Percentiles rank a stretch among this genome's conserved stretches.
Evolutionary conservation across 1,284 basidiomycete species (phyloP).

Genomic region (Ganoderma lucidum): DNA sequence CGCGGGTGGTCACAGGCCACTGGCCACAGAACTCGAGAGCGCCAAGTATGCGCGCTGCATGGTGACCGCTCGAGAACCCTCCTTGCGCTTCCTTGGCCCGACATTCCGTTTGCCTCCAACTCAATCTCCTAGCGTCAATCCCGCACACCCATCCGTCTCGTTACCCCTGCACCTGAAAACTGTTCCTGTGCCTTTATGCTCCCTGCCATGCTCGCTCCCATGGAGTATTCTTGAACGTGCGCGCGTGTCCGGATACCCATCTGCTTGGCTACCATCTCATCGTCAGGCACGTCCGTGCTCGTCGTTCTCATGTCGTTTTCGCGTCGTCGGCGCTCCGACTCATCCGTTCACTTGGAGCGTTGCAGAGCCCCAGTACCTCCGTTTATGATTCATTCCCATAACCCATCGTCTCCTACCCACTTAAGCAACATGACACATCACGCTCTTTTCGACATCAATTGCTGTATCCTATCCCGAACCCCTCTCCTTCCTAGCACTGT

Average conservation of each 20-base stretch:
- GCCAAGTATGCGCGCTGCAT: slow-evolving; percentile 3
- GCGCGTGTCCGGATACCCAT: background rate
- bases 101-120: slow-evolving; percentile 7
- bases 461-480: slow-evolving; percentile 1
- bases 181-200: slow-evolving; percentile 18
- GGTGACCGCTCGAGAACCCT: background rate
- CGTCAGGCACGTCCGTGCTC: background rate
- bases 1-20: background rate
- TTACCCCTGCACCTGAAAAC: slow-evolving; percentile 19
- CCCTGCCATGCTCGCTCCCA: slow-evolving; percentile 3
- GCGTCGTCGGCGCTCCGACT: background rate
- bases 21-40: background rate
- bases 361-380: background rate
- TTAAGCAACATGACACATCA: background rate
- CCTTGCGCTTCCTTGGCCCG: slow-evolving; percentile 6
- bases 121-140: slow-evolving; percentile 5
- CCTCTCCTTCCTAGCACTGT: background rate
- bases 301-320: background rate
- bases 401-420: background rate
- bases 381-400: background rate
- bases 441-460: background rate
- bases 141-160: slow-evolving; percentile 4
- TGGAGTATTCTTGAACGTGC: background rate
- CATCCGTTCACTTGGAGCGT: background rate
- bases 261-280: background rate